phyloP scores from a whole-genome alignment of 495 filamentous ascomycete genomes.

The Penicillium cosmopolitanum region DNA sequence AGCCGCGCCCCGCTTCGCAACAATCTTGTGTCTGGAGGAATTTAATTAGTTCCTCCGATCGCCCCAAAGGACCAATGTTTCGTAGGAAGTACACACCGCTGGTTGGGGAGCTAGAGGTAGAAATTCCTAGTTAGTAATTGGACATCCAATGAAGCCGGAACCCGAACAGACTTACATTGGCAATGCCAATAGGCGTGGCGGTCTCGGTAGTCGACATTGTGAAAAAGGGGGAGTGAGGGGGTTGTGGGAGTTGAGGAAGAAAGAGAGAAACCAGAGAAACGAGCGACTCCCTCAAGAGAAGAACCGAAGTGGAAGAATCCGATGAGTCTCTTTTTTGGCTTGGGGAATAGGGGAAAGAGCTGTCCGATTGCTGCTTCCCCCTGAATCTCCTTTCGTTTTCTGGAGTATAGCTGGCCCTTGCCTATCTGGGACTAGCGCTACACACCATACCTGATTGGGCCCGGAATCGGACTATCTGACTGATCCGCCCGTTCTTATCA shows the following conservation, averaged over 20 bases:
- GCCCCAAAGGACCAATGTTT: background rate
- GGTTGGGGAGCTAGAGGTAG: constrained; percentile 76
- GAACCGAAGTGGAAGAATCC: constrained; percentile 24
- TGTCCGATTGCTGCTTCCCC: constrained; percentile 32
- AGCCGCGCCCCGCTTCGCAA: constrained; percentile 96
- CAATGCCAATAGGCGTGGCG: constrained; percentile 97
- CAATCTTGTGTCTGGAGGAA: constrained; percentile 86
- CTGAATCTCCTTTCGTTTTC: constrained; percentile 44
- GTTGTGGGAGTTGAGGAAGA: constrained; percentile 12
- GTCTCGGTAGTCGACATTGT: constrained; percentile 82
- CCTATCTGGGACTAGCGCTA: constrained; percentile 31
- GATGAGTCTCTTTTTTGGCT: constrained; percentile 14
- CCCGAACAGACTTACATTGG: constrained; percentile 69
- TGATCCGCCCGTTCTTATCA: constrained; percentile 37
- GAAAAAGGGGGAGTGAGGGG: constrained; percentile 29
- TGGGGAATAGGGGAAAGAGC: constrained; percentile 29
- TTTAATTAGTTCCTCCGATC: constrained; percentile 28
- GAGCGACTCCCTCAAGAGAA: constrained; percentile 19
- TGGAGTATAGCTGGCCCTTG: constrained; percentile 40
- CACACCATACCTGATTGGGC: constrained; percentile 18
- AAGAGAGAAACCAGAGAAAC: constrained; percentile 25
- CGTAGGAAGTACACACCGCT: constrained; percentile 59
- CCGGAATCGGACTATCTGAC: constrained; percentile 23
- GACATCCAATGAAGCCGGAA: background rate
- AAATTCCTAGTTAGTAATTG: constrained; percentile 20